A percentile compares a stretch with the other conserved stretches of the same genome.
These are phyloP conservation scores for Pythium periplocum DNA, from an alignment of 352 stramenopile genomes.

Conservation along the genomic window DNA sequence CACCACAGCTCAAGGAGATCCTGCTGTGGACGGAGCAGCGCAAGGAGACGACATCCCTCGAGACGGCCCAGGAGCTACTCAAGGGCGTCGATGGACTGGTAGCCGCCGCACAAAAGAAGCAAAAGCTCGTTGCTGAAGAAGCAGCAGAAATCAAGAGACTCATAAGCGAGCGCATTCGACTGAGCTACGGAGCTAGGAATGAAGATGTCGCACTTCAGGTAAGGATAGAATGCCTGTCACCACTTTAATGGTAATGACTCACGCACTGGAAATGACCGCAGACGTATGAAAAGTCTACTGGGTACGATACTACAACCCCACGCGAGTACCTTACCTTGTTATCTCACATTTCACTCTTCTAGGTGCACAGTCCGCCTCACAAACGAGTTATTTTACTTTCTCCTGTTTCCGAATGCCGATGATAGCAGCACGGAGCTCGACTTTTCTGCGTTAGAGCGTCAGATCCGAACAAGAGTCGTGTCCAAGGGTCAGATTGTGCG, in stretches of 20 bases:
- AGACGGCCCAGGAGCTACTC: conserved; percentile 29
- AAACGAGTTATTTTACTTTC: conserved; percentile 64
- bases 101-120: conserved; percentile 29
- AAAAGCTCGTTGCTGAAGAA: conserved; percentile 33
- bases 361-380: conserved; percentile 44
- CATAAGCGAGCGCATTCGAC: conserved; percentile 53
- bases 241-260: no score
- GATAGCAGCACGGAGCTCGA: conserved; percentile 8
- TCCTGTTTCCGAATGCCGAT: conserved; percentile 41
- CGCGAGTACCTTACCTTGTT: no score
- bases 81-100: conserved; percentile 37
- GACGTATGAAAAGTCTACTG: conserved; percentile 58
- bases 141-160: conserved; percentile 31
- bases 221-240: neutral
- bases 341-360: no score
- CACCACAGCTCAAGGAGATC: conserved; percentile 38
- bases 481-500: neutral
- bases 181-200: conserved; percentile 63
- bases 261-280: conserved; percentile 3
- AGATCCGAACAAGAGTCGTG: conserved; percentile 16
- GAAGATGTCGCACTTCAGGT: conserved; percentile 57
- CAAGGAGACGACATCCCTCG: conserved; percentile 19
- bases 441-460: conserved; percentile 22
- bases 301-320: conserved; percentile 12
- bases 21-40: conserved; percentile 41